Base-by-base conservation (phyloP, 73 alveolate genomes). In the Paramecium octaurelia region DNA sequence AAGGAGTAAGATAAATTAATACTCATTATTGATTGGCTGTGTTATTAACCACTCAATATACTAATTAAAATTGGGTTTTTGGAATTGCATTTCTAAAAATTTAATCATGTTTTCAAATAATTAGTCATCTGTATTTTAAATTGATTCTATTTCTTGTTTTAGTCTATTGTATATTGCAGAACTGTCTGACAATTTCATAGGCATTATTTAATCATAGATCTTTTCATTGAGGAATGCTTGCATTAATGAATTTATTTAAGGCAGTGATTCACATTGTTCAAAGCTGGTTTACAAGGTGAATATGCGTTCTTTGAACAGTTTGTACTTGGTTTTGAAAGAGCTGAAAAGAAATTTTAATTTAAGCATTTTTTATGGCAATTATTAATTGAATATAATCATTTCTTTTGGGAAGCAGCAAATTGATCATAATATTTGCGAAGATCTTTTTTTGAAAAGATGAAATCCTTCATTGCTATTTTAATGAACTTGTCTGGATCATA, bases 401-500 rank as follows among this genome's bases (percentile, higher is more conserved):
- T 54, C 69, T 54, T 54, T 54, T 54, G 31, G 35, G 69, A 4
- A 54, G 69, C 35, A 18, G 21, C 69, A 54, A 68, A 68, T 68
- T 54, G 69, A 54, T 75, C 88, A 23, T 40, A 80, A 46, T 80
- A 35, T 80, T 80, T 80, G 29, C 38, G 64, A 20, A 80, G 43
- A 35, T 80, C 91, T 43, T 71, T 89, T 69, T 42, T 69, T 9
- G 94, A 89, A 70, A 89, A 89, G n/a, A 89, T 89, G 29, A 89
- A 89, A 70, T 89, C 94, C 57, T 89, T 89, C 44, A 64, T 70
- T 16, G 92, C 92, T 3, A 89, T 50, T 38, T 89, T 89, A 43
- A 89, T 46, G 68, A 89, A 89, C 46, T 89, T 89, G 58, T 89
- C 94, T 42, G 86, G 60, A 89, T 89, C 91, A 46, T 34, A 70